A percentile compares a stretch with the other conserved stretches of the same genome.
These are phyloP conservation scores for Pleurotus tuoliensis DNA, from an alignment of 768 basidiomycete genomes.

Conservation along the genomic window DNA sequence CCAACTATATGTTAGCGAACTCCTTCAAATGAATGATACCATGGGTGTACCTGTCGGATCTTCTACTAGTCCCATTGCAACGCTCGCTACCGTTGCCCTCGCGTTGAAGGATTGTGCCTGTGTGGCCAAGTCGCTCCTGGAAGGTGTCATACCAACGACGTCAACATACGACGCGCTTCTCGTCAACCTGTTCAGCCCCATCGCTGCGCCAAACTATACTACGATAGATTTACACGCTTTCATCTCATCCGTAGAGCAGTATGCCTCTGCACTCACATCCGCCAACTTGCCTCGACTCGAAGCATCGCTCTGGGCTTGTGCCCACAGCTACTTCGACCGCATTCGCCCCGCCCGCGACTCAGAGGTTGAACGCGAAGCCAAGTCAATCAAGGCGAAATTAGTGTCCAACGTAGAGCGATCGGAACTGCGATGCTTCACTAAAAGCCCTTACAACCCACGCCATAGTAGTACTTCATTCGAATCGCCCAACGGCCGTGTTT, in stretches of 20 bases:
- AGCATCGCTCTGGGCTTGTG: conserved; percentile 50
- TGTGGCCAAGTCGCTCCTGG: background rate
- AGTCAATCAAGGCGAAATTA: conserved; percentile 32
- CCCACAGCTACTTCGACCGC: conserved; percentile 41
- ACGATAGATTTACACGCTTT: conserved; percentile 8
- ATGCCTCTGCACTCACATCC: conserved; percentile 25
- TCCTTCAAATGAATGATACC: background rate
- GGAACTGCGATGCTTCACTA: conserved; percentile 43
- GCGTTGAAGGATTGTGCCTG: background rate
- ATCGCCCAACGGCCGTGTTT: conserved; percentile 18
- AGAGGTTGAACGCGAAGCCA: conserved; percentile 20
- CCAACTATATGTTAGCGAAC: background rate
- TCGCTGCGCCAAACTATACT: conserved; percentile 7
- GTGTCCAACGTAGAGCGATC: conserved; percentile 48
- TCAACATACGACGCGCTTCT: conserved; percentile 26
- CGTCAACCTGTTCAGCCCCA: conserved; percentile 13
- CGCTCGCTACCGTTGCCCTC: background rate
- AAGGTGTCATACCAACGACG: conserved; percentile 12
- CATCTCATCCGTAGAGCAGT: conserved; percentile 16
- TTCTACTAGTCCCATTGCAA: background rate
- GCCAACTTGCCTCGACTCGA: conserved; percentile 37
- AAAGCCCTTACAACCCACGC: conserved; percentile 10
- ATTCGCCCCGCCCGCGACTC: conserved; percentile 12
- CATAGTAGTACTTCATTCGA: background rate
- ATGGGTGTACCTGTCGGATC: background rate